These are phyloP conservation scores for Rhamnella rubrinervis DNA, from an alignment of 331 rosid species.

Conservation along the genomic window DNA sequence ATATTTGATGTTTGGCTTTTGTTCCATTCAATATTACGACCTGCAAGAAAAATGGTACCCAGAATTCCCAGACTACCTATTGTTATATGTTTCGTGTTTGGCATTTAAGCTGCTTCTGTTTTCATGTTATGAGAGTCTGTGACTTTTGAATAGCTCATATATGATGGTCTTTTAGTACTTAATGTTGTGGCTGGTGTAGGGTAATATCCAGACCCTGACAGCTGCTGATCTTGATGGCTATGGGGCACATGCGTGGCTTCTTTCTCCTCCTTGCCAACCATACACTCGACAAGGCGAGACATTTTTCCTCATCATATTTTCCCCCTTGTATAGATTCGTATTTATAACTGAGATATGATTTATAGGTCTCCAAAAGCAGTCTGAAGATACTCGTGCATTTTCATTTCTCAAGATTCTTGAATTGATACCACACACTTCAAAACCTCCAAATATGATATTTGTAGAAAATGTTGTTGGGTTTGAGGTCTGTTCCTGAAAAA, in stretches of 20 bases:
- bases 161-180: no score
- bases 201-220: slow-evolving; percentile 81
- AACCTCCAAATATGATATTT: slow-evolving; percentile 75
- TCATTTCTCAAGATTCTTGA: slow-evolving; percentile 96
- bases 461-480: slow-evolving; percentile 96
- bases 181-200: slow-evolving; percentile 44
- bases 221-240: slow-evolving; percentile 75
- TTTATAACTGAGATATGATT: slow-evolving; percentile 23
- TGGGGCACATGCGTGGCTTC: slow-evolving; percentile 87
- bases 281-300: slow-evolving; percentile 85
- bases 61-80: not conserved
- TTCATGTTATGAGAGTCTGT: not conserved
- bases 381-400: slow-evolving; percentile 85
- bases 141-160: no score
- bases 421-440: slow-evolving; percentile 54
- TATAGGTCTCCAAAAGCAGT: slow-evolving; percentile 90
- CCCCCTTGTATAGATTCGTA: slow-evolving; percentile 12
- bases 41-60: no score
- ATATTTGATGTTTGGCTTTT: not conserved
- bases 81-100: not conserved
- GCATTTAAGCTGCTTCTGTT: slow-evolving; percentile 1
- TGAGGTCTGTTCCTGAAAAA: slow-evolving; percentile 59
- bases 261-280: slow-evolving; percentile 99
- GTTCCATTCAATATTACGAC: not conserved
- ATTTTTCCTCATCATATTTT: slow-evolving; percentile 8